phyloP scores from a whole-genome alignment of 2,329 filamentous ascomycete genomes.

The Colletotrichum sansevieriae region DNA sequence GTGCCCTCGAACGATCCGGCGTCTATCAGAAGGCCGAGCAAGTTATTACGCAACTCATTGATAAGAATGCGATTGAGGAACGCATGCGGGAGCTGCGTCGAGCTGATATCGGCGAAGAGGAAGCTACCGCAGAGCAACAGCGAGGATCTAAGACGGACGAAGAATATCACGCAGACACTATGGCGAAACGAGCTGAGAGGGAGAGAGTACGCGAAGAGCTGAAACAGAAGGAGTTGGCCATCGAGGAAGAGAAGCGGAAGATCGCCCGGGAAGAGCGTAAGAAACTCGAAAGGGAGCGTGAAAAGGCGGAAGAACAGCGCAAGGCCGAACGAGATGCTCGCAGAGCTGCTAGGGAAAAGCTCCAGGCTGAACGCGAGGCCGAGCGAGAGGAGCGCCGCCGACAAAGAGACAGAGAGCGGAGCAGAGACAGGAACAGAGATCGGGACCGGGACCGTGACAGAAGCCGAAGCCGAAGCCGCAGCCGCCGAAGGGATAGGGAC shows the following conservation, averaged over 20 bases:
- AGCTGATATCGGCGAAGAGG: slow-evolving; percentile 77
- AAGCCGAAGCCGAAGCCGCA: slow-evolving; percentile 41
- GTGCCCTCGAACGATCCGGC: slow-evolving; percentile 80
- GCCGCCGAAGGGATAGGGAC: slow-evolving; percentile 45
- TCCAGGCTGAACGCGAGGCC: slow-evolving; percentile 62
- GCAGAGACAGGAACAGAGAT: slow-evolving; percentile 57
- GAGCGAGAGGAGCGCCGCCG: slow-evolving; percentile 67
- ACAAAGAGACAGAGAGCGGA: slow-evolving; percentile 57
- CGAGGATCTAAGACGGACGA: slow-evolving; percentile 80
- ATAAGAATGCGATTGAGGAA: slow-evolving; percentile 75
- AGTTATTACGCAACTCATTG: slow-evolving; percentile 74
- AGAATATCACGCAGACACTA: slow-evolving; percentile 78
- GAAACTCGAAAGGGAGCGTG: slow-evolving; percentile 61
- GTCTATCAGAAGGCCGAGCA: slow-evolving; percentile 80
- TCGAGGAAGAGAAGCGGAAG: slow-evolving; percentile 72
- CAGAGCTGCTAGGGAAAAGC: slow-evolving; percentile 56
- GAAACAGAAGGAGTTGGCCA: slow-evolving; percentile 69
- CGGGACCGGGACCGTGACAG: slow-evolving; percentile 51
- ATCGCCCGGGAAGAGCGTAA: slow-evolving; percentile 70
- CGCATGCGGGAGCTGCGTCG: slow-evolving; percentile 77
- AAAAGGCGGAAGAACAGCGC: slow-evolving; percentile 63
- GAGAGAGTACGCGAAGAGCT: slow-evolving; percentile 73
- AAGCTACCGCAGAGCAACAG: slow-evolving; percentile 72
- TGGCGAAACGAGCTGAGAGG: slow-evolving; percentile 70
- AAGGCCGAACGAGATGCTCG: slow-evolving; percentile 65